phyloP scores from a whole-genome alignment of 192 early-diverging fungal genomes.

The Coemansia sp. region DNA sequence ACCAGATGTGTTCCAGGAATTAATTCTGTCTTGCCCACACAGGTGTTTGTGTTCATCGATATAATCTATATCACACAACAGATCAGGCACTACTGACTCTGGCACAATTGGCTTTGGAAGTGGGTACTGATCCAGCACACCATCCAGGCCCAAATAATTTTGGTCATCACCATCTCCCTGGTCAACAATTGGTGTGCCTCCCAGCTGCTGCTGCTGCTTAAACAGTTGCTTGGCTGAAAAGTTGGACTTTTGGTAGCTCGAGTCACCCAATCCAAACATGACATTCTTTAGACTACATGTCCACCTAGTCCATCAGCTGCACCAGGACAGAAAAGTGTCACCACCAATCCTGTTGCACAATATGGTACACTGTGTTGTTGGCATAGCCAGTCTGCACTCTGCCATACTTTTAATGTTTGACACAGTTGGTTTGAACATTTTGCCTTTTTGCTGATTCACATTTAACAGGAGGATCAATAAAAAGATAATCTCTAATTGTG shows the following conservation, averaged over 20 bases:
- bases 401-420: conserved; percentile 3
- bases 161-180: conserved; percentile 94
- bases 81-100: conserved; percentile 15
- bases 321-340: conserved; percentile 66
- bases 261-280: conserved; percentile 95
- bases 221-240: conserved; percentile 89
- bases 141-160: conserved; percentile 89
- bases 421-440: neutral
- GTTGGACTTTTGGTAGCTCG: conserved; percentile 90
- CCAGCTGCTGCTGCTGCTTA: conserved; percentile 80
- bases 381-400: conserved; percentile 84
- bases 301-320: conserved; percentile 74
- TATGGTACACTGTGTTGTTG: conserved; percentile 82
- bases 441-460: neutral
- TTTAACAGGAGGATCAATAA: neutral
- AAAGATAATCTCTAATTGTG: neutral
- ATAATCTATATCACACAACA: conserved; percentile 16
- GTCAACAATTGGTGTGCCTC: conserved; percentile 64
- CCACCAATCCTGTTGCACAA: conserved; percentile 72
- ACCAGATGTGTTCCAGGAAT: neutral
- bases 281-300: conserved; percentile 64
- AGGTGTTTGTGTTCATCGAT: neutral
- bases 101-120: conserved; percentile 42
- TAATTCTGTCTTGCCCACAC: neutral
- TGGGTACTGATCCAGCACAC: conserved; percentile 76